phyloP scores from a whole-genome alignment of 345 rosid species.

The Euphorbia lathyris region DNA sequence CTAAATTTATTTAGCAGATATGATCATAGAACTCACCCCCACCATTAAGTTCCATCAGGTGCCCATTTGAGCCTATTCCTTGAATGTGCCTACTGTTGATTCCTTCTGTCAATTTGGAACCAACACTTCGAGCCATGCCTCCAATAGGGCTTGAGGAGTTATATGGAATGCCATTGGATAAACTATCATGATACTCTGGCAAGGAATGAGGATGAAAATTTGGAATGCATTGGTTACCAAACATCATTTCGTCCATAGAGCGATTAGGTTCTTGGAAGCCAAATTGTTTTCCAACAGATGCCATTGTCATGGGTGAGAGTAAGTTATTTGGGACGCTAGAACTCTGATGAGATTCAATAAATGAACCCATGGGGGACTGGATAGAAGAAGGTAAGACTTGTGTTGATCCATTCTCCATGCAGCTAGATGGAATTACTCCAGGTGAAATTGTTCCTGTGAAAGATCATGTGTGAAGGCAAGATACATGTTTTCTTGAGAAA shows the following conservation, averaged over 20 bases:
- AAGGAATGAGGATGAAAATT: conserved; percentile 77
- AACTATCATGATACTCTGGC: conserved; percentile 64
- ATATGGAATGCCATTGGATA: conserved; percentile 55
- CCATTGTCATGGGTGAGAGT: conserved; percentile 52
- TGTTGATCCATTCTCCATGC: conserved; percentile 15
- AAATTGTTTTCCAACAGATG: conserved; percentile 53
- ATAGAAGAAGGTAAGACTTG: conserved; percentile 19
- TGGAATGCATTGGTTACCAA: conserved; percentile 47
- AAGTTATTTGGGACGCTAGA: conserved; percentile 69
- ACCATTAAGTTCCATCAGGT: conserved; percentile 39
- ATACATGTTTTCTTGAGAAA: conserved; percentile 7
- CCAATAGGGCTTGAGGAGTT: conserved; percentile 41
- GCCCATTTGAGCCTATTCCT: conserved; percentile 47
- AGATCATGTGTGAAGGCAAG: conserved; percentile 22
- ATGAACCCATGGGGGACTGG: conserved; percentile 20
- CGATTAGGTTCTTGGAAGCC: conserved; percentile 49
- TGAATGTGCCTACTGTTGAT: conserved; percentile 48
- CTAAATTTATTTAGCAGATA: conserved; percentile 6
- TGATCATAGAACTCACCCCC: conserved; percentile 37
- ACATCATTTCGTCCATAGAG: conserved; percentile 52
- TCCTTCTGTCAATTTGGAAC: conserved; percentile 40
- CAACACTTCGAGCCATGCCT: conserved; percentile 32
- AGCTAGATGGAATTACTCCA: conserved; percentile 18
- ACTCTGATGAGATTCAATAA: conserved; percentile 21
- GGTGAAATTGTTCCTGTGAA: conserved; percentile 39